Evolutionary conservation across 352 stramenopile genomes (phyloP), one percentile per base, ranked within the genome.

Genomic region (Phytophthora citricola): DNA sequence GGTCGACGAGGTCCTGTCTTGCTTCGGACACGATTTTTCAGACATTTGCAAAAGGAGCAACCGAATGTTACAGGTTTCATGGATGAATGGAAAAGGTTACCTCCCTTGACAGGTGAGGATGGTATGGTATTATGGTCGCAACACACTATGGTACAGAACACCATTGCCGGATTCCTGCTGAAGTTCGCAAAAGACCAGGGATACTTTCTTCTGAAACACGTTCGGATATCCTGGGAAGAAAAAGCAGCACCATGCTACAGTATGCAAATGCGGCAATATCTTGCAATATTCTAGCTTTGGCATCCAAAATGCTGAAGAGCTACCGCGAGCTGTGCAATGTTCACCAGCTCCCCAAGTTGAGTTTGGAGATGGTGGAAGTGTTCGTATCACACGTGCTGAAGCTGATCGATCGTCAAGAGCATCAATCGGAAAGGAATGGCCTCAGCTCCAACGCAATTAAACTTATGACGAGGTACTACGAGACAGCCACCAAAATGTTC

Each of bases 311-410:
- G 51, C 63, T 95, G 27, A 93, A 92, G 45, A 82, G 78, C 9
- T 95, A 91, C 36, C 85, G 85, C 10, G 83, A 90, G 49, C 48
- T 91, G 9, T 95, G 87, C 64, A 93, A 91, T 27, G 24, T 58
- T 10, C 47, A 91, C 15, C 66, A 85, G 12, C 73, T 95, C 1
- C 81, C 87, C 2, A 95, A 93, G 54, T 67, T 93, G 4, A 95
- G 78, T 39, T 73, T 88, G 7, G 48, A 85, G 10, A 95, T 95
- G 87, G 76, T 93, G 11, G 75, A 93, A 14, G 85, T 93, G 6
- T 95, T 92, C 58, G 83, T 93, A 34, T 89, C 82, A 1, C 87
- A 95, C 29, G 79, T 95, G 17, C 75, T 91, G 29, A 95, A 91
- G 58, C 54, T 93, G 11, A 77, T 87, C 11, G 80, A 89, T 58